Conservation (phyloP, 2,329 filamentous ascomycete genomes). For the Fusarium concolor region DNA sequence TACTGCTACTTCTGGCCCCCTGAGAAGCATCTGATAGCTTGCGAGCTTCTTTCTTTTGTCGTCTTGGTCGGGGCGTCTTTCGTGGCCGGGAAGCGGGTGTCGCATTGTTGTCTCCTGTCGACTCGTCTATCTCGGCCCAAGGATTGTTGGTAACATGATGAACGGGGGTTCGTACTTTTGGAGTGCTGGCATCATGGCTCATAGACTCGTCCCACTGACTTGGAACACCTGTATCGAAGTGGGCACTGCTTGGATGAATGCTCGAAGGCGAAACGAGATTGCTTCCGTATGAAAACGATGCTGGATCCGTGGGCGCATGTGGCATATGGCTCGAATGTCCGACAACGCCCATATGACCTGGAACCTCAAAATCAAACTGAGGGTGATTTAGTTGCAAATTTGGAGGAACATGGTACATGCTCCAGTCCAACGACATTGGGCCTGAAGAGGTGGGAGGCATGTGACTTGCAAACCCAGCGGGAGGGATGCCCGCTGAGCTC, state of each 20-base stretch:
- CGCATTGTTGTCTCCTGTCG: slow-evolving; percentile 13
- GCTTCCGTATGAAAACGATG: slow-evolving; percentile 35
- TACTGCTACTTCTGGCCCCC: slow-evolving; percentile 30
- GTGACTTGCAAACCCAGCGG: slow-evolving; percentile 29
- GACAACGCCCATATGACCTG: slow-evolving; percentile 34
- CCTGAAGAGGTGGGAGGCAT: slow-evolving; percentile 25
- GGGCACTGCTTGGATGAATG: slow-evolving; percentile 37
- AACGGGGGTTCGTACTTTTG: slow-evolving; percentile 43
- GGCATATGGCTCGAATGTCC: slow-evolving; percentile 36
- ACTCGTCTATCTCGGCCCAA: slow-evolving; percentile 43
- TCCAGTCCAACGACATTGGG: slow-evolving; percentile 42
- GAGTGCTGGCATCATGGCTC: slow-evolving; percentile 40
- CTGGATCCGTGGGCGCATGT: slow-evolving; percentile 30
- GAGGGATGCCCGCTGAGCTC: slow-evolving; percentile 22
- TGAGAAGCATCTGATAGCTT: slow-evolving; percentile 37
- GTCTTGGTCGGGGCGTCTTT: slow-evolving; percentile 32
- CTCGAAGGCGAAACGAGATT: slow-evolving; percentile 42
- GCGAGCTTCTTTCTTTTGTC: slow-evolving; percentile 35
- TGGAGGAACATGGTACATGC: slow-evolving; percentile 36
- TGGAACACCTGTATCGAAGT: slow-evolving; percentile 31
- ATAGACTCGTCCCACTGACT: slow-evolving; percentile 41
- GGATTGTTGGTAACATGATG: slow-evolving; percentile 39
- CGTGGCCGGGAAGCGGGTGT: slow-evolving; percentile 29
- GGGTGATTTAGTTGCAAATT: slow-evolving; percentile 30
- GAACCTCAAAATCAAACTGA: slow-evolving; percentile 42